These are phyloP conservation scores for Diaporthe vexans DNA, from an alignment of 2,329 filamentous ascomycete genomes.

Conservation along the genomic window DNA sequence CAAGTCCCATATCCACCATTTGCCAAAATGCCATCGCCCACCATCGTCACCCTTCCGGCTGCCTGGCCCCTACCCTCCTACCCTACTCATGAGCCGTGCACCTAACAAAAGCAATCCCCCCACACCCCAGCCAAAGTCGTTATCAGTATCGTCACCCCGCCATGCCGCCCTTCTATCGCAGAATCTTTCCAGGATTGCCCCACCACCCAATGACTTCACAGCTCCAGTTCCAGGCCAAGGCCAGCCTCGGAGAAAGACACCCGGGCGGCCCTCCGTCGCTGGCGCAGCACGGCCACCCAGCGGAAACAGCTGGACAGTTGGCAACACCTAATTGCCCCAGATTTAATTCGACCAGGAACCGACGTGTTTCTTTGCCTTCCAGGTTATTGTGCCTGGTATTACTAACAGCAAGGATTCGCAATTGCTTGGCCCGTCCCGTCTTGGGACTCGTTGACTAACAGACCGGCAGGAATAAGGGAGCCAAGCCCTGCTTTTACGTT, in stretches of 20 bases:
- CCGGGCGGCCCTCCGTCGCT: no score
- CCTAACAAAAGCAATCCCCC: conserved; percentile 19
- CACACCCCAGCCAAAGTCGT: conserved; percentile 3
- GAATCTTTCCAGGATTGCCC: conserved; percentile 34
- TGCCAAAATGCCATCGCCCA: neutral
- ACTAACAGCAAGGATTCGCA: conserved; percentile 18
- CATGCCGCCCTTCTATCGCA: conserved; percentile 35
- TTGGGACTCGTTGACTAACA: conserved; percentile 16
- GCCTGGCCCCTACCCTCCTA: neutral
- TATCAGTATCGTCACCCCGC: conserved; percentile 30
- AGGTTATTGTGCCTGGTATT: conserved; percentile 13
- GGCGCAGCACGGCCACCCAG: neutral
- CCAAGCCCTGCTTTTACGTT: conserved; percentile 15
- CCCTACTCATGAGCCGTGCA: neutral
- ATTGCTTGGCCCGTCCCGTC: conserved; percentile 16
- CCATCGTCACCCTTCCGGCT: conserved; percentile 12
- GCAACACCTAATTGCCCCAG: conserved; percentile 32
- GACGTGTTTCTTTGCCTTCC: conserved; percentile 12
- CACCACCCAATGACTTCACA: conserved; percentile 38
- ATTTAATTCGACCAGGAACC: conserved; percentile 6
- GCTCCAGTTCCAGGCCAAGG: neutral
- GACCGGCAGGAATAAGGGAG: neutral
- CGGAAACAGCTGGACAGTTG: conserved; percentile 20
- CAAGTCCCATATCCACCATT: neutral
- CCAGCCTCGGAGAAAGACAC: neutral